These are phyloP conservation scores for Acorus gramineus DNA, from an alignment of 106 monocot genomes.

Conservation along the genomic window DNA sequence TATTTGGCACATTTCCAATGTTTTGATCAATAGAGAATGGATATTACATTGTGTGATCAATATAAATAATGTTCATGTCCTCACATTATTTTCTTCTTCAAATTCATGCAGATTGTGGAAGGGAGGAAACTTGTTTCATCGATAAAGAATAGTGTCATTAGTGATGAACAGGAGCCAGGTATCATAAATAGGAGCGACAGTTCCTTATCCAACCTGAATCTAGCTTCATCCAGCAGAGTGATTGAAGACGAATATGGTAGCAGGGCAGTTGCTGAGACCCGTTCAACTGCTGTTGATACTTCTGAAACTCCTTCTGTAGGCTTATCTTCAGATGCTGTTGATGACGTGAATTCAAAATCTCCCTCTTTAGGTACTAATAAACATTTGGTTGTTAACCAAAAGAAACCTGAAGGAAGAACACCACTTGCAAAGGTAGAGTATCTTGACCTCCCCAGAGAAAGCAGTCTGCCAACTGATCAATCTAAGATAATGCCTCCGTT, in stretches of 20 bases:
- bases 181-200: constrained; percentile 10
- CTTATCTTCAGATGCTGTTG: too few relatives aligned
- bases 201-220: constrained; percentile 4
- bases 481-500: constrained; percentile 8
- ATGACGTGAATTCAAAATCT: too few relatives aligned
- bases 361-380: neutral
- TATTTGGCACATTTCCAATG: too few relatives aligned
- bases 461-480: constrained; percentile 3
- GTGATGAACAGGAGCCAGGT: constrained; percentile 7
- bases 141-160: constrained; percentile 11
- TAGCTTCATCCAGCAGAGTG: constrained; percentile 3
- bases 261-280: constrained; percentile 3
- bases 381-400: constrained; percentile 2
- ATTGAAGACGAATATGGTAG: constrained; percentile 1
- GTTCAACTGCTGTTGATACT: constrained; percentile 11
- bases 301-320: neutral
- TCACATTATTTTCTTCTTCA: neutral
- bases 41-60: too few relatives aligned
- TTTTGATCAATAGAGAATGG: too few relatives aligned
- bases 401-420: neutral
- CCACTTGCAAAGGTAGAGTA: constrained; percentile 11
- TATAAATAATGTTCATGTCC: too few relatives aligned
- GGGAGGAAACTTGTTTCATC: constrained; percentile 33
- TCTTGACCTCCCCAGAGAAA: constrained; percentile 26
- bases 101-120: constrained; percentile 39